phyloP scores from a whole-genome alignment of 176 grass and related monocot species.

The Oryza longistaminata region DNA sequence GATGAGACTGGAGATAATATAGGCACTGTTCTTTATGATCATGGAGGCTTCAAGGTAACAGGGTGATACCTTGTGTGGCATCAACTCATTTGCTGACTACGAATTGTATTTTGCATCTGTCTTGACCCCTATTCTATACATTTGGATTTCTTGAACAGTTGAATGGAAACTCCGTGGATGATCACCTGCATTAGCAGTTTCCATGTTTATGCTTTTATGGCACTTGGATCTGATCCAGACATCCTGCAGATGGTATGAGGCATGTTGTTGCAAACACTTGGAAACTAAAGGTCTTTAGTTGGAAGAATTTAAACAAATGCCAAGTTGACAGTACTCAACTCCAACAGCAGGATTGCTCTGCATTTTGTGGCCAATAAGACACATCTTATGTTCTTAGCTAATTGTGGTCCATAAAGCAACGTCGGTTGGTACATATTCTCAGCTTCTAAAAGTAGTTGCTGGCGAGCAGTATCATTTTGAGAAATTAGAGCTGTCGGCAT shows the following conservation, averaged over 20 bases:
- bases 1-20: conserved; percentile 12
- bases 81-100: conserved; percentile 7
- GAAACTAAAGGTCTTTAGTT: neutral
- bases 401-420: neutral
- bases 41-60: conserved; percentile 2
- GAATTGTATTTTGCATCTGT: neutral
- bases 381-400: neutral
- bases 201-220: neutral
- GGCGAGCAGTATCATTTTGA: neutral
- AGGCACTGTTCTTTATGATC: conserved; percentile 20
- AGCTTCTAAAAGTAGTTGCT: neutral
- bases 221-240: neutral
- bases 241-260: neutral
- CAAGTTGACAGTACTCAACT: neutral
- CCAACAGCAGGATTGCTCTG: neutral
- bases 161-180: neutral
- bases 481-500: neutral
- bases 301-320: neutral
- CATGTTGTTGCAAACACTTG: neutral
- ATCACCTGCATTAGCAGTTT: neutral
- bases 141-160: neutral
- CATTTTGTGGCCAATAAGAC: neutral
- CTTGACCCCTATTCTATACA: neutral
- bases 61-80: conserved; percentile 6
- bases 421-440: neutral